Base-by-base conservation (phyloP, 2,329 filamentous ascomycete genomes). In the Nemania abortiva region DNA sequence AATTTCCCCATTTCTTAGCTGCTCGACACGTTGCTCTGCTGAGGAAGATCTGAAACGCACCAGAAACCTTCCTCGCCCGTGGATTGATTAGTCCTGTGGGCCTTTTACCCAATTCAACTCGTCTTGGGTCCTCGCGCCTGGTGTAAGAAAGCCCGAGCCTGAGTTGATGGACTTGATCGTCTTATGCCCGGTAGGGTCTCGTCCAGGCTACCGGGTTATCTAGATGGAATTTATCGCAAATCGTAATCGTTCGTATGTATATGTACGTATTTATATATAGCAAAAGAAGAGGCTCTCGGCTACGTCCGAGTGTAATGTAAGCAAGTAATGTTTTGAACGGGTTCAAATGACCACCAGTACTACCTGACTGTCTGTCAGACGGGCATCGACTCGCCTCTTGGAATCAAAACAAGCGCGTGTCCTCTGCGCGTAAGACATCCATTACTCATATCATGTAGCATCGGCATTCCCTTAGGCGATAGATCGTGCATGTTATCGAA, bases 381-480 rank as follows among this genome's bases (percentile, higher is more conserved):
- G 47, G 47, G 47, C 47, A 49, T 49, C n/a, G 20, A 20, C 20
- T 24, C 20, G 20, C 20, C 11, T 53, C 50, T 37, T 47, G 22
- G n/a, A 52, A 60, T 52, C 9, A 39, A 60, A 61, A 59, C 53
- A 60, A 53, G 42, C 29, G n/a, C 42, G 27, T 62, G 29, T 50
- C 37, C 29, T 47, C 57, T 27, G 24, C 24, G 24, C 24, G 24
- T 42, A 54, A 62, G 42, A 66, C 27, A 58, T 67, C 37, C 34
- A 49, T 66, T 13, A 22, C 49, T 60, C 60, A 37, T 49, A 27
- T 64, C 50, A 37, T 37, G 31, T 20, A 55, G 24, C 55, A 34
- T 65, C 31, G 68, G 65, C 70, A 65, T 52, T 27, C 47, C 53
- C 45, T 72, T 73, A 68, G 39, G 71, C 71, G 66, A 67, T 63